Base-by-base conservation (phyloP, 192 early-diverging fungal genomes). In the Pilobolus umbonatus region DNA sequence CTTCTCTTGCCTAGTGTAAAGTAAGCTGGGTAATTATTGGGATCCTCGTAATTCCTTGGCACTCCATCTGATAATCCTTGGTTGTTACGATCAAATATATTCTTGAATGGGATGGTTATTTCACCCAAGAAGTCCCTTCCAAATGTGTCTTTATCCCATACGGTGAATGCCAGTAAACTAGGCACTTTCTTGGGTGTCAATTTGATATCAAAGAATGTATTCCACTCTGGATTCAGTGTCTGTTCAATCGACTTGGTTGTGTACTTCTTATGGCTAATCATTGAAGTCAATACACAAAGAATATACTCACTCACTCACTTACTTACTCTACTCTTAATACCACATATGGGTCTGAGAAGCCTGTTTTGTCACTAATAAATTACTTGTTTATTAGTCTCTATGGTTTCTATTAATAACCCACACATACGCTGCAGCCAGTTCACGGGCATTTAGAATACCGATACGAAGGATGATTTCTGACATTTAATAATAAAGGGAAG, bases 61-160 rank as follows among this genome's bases (percentile, higher is more conserved):
- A 59, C 36, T 22, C 64, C 64, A 44, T 54, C 55, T 1, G 34
- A 26, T 6, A 36, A 15, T 10, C 55, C 64, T 17, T 55, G 55
- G 24, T 28, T 34, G 25, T 65, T 65, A 4, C 64, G 56, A 43
- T 59, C 50, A 24, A 65, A 65, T 1, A 65, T 50, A 25, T 58
- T 59, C 17, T 36, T 40, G 24, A 90, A 72, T 2, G 85, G 70
- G 5, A 90, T 67, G 21, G 60, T 53, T 11, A 83, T 25, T 40
- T 78, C 72, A 0, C 88, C 88, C 72, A 90, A 71, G 59, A 83
- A 90, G 34, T 73, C 69, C 14, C 76, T 75, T 12, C 73, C 57
- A 58, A 85, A 74, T 39, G 77, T 65, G 54, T 90, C 86, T 57
- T 86, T 86, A 60, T 90, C 85, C 85, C 85, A 88, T 7, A 85